These are phyloP conservation scores for Barnettozyma hawaiiensis DNA, from an alignment of 1,139 yeast genomes.

Conservation along the genomic window DNA sequence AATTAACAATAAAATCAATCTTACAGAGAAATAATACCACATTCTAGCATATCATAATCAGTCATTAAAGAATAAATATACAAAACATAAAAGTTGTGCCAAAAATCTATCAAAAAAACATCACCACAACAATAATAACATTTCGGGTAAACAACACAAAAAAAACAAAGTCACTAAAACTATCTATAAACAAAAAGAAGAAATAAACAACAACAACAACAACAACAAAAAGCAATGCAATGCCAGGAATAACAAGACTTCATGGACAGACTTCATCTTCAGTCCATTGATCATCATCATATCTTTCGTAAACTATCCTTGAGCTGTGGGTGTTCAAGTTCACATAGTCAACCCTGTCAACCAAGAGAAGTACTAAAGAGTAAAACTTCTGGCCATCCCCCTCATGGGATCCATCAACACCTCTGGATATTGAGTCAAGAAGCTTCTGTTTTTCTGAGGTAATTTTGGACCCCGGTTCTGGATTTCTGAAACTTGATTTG, in stretches of 20 bases:
- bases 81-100: background rate
- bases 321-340: slow-evolving; percentile 47
- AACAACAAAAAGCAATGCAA: background rate
- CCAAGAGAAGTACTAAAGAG: slow-evolving; percentile 62
- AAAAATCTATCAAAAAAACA: no score
- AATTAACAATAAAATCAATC: background rate
- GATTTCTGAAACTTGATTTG: slow-evolving; percentile 65
- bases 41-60: slow-evolving; percentile 3
- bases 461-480: slow-evolving; percentile 58
- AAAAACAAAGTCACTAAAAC: no score
- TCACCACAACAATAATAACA: no score
- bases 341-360: slow-evolving; percentile 67
- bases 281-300: slow-evolving; percentile 59
- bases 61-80: slow-evolving; percentile 7
- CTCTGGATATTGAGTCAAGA: slow-evolving; percentile 68
- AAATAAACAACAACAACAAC: no score
- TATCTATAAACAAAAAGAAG: slow-evolving; percentile 3
- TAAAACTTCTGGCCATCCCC: slow-evolving; percentile 65
- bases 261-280: slow-evolving; percentile 77
- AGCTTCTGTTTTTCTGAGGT: slow-evolving; percentile 45
- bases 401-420: slow-evolving; percentile 78
- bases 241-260: background rate
- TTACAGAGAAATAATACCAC: background rate
- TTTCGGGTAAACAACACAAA: no score
- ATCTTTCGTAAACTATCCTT: slow-evolving; percentile 50